Conservation (phyloP, 2,329 filamentous ascomycete genomes). For the Colletotrichum truncatum region DNA sequence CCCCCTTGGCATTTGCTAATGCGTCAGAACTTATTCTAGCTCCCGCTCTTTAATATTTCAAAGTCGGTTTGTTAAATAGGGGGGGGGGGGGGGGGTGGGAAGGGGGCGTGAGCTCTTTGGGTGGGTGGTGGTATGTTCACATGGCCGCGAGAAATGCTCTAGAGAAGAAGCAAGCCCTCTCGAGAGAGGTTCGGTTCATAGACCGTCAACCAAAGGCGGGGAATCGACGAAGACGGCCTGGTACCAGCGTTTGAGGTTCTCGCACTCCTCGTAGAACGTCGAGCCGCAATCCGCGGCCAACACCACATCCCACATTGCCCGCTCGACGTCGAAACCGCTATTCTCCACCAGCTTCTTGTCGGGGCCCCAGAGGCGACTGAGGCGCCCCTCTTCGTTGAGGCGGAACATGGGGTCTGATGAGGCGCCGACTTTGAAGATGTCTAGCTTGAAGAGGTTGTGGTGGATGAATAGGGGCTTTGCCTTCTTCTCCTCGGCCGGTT, state of each 20-base stretch:
- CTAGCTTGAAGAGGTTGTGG: slow-evolving; percentile 47
- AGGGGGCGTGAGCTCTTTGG: no score
- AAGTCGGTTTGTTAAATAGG: no score
- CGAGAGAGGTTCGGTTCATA: neutral
- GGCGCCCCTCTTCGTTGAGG: slow-evolving; percentile 33
- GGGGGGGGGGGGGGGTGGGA: no score
- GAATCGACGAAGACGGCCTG: slow-evolving; percentile 13
- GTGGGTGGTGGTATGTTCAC: no score
- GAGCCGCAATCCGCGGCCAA: slow-evolving; percentile 38
- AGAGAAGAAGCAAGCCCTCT: no score
- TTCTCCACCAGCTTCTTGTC: slow-evolving; percentile 34
- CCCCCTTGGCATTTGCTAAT: no score
- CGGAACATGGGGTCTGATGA: slow-evolving; percentile 32
- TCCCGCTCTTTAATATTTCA: no score
- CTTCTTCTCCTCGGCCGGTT: slow-evolving; percentile 21
- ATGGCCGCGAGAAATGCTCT: no score
- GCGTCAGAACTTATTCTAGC: no score
- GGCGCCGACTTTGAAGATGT: slow-evolving; percentile 38
- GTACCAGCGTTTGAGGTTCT: slow-evolving; percentile 40
- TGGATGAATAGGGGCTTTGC: slow-evolving; percentile 45
- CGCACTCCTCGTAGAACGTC: slow-evolving; percentile 34
- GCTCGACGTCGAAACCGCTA: slow-evolving; percentile 44
- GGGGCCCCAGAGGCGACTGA: slow-evolving; percentile 40
- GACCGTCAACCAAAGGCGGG: neutral
- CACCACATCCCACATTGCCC: slow-evolving; percentile 42